Evolutionary conservation across 805 yeast species (phyloP), one percentile per base, ranked within the genome.

Genomic region (Candida nonsorbophila): DNA sequence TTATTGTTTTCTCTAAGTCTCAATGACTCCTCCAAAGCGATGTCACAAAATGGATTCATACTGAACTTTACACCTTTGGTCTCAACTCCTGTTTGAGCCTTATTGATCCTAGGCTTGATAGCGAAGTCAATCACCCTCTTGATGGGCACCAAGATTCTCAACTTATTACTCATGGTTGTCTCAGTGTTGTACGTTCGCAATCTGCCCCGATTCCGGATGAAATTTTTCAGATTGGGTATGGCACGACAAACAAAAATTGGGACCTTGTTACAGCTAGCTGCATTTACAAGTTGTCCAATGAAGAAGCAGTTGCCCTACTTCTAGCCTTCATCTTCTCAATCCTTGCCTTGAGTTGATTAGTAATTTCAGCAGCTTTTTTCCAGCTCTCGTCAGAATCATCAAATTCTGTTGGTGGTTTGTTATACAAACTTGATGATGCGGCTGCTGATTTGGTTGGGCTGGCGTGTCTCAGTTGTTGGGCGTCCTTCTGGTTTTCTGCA

Each of bases 31-130:
- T 92, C 98, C 30, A 92, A 76, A 6, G 98, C 98, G 52, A 92
- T 92, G 60, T 92, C 98, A 62, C 95, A 92, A 59, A 92, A 92
- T 33, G 99, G 98, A 55, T 92, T 92, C 56, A 90, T 85, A 50
- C 86, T 75, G 67, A 81, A 87, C 62, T 90, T 90, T 43, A 85
- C 84, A 34, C 96, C 97, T 40, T 82, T 75, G 32, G 90, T 77
- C 44, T 87, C 95, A 28, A 84, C 77, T 5, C 92, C 95, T 7
- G 86, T 80, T 27, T 77, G 77, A 9, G 94, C 65, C 56, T 84
- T 79, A 67, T 87, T 87, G 58, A 90, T 80, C 47, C 97, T 73
- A 26, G 98, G 98, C 59, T 83, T 84, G 47, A 88, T 72, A 10
- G 96, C 96, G 32, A 84, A 83, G 60, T 92, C 98, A 47, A 92